Percentiles rank a stretch among this genome's conserved stretches.
phyloP scores from a whole-genome alignment of 306 rosid species.

The Quercus glauca region DNA sequence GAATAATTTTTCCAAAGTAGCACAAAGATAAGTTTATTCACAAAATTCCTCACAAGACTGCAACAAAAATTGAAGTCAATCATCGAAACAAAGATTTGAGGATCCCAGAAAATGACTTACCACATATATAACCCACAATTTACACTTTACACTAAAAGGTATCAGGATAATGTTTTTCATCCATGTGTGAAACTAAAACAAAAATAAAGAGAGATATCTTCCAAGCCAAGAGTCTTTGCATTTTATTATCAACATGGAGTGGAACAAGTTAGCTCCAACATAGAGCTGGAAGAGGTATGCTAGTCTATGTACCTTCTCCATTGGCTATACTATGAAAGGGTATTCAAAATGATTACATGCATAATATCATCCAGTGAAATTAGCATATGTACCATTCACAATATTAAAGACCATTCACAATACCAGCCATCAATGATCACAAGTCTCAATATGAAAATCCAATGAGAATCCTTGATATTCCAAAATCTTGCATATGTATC shows the following conservation, averaged over 20 bases:
- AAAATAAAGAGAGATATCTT: conserved; percentile 96
- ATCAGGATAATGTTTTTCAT: neutral
- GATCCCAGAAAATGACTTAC: neutral
- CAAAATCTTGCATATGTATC: too few species aligned
- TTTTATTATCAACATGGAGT: neutral
- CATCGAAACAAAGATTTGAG: neutral
- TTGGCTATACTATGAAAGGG: neutral
- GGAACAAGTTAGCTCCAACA: neutral
- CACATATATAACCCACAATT: neutral
- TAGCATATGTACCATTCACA: too few species aligned
- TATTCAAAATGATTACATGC: neutral
- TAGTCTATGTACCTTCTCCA: neutral
- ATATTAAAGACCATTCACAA: too few species aligned
- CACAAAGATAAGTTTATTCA: neutral
- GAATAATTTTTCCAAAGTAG: neutral
- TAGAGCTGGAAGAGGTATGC: neutral
- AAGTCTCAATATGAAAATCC: too few species aligned
- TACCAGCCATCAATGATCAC: too few species aligned
- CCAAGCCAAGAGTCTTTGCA: conserved; percentile 3
- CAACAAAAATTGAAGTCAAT: neutral
- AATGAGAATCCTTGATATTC: too few species aligned
- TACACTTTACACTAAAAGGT: neutral
- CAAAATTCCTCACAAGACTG: neutral
- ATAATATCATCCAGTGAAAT: neutral
- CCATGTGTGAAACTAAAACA: conserved; percentile 46